Evolutionary conservation across 1,284 basidiomycete species (phyloP), one percentile per base, ranked within the genome.

Genomic region (Coriolopsis trogii): DNA sequence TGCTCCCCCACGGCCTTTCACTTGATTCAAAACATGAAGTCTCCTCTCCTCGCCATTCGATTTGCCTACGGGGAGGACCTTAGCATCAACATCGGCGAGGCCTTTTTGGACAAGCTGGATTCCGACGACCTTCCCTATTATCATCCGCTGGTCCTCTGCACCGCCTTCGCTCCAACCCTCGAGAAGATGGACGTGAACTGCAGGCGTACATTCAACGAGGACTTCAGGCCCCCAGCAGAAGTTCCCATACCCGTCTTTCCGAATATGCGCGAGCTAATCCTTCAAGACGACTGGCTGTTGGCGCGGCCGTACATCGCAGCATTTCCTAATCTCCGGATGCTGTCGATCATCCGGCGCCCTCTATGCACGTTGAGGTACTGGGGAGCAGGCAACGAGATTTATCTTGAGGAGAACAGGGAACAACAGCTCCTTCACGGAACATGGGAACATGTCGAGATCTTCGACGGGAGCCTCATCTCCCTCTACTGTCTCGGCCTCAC

Each of bases 201-300:
- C n/a, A n/a, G n/a, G n/a, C n/a, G n/a, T n/a, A n/a, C n/a, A n/a
- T n/a, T n/a, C n/a, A n/a, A n/a, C n/a, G n/a, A n/a, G n/a, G n/a
- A n/a, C n/a, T n/a, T n/a, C n/a, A n/a, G n/a, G n/a, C n/a, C n/a
- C n/a, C n/a, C n/a, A n/a, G n/a, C n/a, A n/a, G n/a, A n/a, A n/a
- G n/a, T n/a, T n/a, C n/a, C n/a, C n/a, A n/a, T n/a, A n/a, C n/a
- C n/a, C n/a, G 39, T 46, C 18, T 51, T 41, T 21, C 25, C 39
- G 26, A 18, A 25, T 8, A 6, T 42, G 23, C 25, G 21, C 3
- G 31, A 6, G 26, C 45, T 52, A 33, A 16, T 24, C 21, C 45
- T 52, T 5, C 20, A 47, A 26, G 51, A 52, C 40, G 34, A 47
- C 28, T 37, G 26, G 28, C 51, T 45, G 16, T 12, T 41, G 10